phyloP scores from a whole-genome alignment of 371 early-diverging fungal species.

The Mortierella sp. region DNA sequence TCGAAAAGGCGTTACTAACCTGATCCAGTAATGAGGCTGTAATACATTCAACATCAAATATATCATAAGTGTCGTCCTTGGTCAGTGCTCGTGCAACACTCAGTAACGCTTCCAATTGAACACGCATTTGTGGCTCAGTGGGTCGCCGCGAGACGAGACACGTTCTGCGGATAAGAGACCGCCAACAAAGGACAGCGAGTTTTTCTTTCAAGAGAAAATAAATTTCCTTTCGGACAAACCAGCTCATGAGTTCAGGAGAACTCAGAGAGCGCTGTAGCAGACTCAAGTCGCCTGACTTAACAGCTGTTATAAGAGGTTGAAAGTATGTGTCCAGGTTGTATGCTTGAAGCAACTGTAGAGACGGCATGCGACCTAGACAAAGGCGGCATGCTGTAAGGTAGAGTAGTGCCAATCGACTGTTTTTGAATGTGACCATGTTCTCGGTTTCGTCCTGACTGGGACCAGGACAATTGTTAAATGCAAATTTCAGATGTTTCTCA shows the following conservation, averaged over 20 bases:
- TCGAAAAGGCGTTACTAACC: slow-evolving; percentile 7
- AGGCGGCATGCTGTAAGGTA: slow-evolving; percentile 67
- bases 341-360: slow-evolving; percentile 40
- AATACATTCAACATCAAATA: slow-evolving; percentile 43
- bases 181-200: slow-evolving; percentile 38
- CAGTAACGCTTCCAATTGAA: slow-evolving; percentile 25
- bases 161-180: slow-evolving; percentile 36
- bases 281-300: slow-evolving; percentile 28
- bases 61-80: slow-evolving; percentile 23
- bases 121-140: slow-evolving; percentile 21
- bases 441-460: slow-evolving; percentile 15
- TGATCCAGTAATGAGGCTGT: slow-evolving; percentile 46
- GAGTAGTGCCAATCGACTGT: slow-evolving; percentile 58
- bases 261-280: slow-evolving; percentile 13
- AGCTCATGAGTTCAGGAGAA: slow-evolving; percentile 8
- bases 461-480: slow-evolving; percentile 60
- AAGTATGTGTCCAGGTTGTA: slow-evolving; percentile 55
- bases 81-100: slow-evolving; percentile 19
- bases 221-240: slow-evolving; percentile 46
- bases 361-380: slow-evolving; percentile 63
- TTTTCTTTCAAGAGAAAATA: slow-evolving; percentile 48
- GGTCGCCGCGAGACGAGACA: slow-evolving; percentile 19
- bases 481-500: slow-evolving; percentile 60
- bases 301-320: slow-evolving; percentile 18
- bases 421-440: slow-evolving; percentile 15